Conservation (phyloP, 1,139 yeast species). For the Debaryomycetaceae sp. region DNA sequence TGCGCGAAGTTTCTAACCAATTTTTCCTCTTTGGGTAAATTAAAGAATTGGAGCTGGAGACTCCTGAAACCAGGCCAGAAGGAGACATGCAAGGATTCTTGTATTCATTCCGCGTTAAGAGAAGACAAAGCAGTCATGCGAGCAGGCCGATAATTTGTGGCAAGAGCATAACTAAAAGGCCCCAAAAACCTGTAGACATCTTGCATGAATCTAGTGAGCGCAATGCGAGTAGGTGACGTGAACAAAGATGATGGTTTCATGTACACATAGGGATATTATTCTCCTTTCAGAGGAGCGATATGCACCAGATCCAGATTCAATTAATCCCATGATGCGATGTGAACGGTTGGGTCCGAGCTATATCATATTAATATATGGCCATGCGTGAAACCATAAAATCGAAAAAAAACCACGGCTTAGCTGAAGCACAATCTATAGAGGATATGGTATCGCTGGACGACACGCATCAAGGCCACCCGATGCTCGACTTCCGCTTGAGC, state of each 20-base stretch:
- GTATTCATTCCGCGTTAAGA: background rate
- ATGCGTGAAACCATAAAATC: background rate
- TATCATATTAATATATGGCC: background rate
- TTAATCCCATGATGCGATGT: background rate
- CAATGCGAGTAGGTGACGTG: background rate
- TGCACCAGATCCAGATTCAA: background rate
- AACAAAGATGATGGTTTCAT: background rate
- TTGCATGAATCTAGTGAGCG: background rate
- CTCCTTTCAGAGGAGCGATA: background rate
- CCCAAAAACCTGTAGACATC: background rate
- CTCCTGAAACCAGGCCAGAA: background rate
- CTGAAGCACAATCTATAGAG: background rate
- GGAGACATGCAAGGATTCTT: background rate
- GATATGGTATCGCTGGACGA: background rate
- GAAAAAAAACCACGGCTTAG: background rate
- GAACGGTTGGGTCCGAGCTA: background rate
- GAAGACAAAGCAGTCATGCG: background rate
- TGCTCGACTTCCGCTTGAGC: slow-evolving; percentile 1
- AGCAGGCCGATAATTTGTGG: background rate
- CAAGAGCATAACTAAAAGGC: background rate
- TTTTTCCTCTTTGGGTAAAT: background rate
- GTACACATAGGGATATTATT: background rate
- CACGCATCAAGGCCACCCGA: background rate
- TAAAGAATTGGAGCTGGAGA: background rate
- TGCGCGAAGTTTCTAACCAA: background rate